Evolutionary conservation across 139 green algal genomes (phyloP).

Genomic region (Coccomyxa sp.): DNA sequence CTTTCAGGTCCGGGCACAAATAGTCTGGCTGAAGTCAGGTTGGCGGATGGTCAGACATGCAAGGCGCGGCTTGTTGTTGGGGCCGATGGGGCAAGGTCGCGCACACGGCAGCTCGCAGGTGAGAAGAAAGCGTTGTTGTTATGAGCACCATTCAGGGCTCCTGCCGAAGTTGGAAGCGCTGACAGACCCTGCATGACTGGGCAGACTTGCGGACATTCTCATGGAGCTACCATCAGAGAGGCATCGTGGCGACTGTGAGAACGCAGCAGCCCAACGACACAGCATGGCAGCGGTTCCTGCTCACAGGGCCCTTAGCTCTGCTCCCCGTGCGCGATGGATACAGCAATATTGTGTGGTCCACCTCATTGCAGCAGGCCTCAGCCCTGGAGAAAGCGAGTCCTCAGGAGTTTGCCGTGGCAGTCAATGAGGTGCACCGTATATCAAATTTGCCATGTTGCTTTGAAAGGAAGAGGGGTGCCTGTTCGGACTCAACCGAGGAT

Average conservation of each 20-base stretch:
- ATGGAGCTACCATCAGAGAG: constrained; percentile 56
- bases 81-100: constrained; percentile 56
- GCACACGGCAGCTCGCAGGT: constrained; percentile 12
- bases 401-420: constrained; percentile 18
- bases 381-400: constrained; percentile 40
- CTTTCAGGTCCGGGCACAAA: neutral
- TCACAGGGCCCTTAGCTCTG: constrained; percentile 70
- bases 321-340: constrained; percentile 63
- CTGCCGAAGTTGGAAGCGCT: neutral
- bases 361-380: constrained; percentile 40
- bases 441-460: too few relatives aligned
- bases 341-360: constrained; percentile 78
- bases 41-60: constrained; percentile 14
- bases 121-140: too few relatives aligned
- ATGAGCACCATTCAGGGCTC: neutral
- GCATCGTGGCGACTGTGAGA: constrained; percentile 59
- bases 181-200: neutral
- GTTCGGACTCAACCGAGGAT: too few relatives aligned
- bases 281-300: constrained; percentile 81
- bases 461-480: too few relatives aligned
- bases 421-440: constrained; percentile 20
- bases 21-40: neutral
- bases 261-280: constrained; percentile 34
- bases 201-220: constrained; percentile 24
- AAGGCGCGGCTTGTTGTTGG: constrained; percentile 60